Conservation (phyloP, 306 rosid species). For the Argentina anserina region DNA sequence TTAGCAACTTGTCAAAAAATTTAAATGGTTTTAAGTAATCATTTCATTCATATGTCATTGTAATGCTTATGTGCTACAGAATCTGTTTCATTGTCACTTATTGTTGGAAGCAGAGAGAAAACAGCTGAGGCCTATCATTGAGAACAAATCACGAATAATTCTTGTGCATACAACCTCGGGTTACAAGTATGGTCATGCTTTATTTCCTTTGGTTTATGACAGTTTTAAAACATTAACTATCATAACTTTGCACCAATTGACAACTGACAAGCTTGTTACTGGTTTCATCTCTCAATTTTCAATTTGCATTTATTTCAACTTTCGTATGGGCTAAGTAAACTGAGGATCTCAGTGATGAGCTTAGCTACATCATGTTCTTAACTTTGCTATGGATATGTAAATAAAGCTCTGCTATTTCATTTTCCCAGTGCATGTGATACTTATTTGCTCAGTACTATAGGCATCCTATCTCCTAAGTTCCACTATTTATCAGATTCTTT, state of each 20-base stretch:
- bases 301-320: no score
- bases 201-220: slow-evolving; percentile 11
- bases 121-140: slow-evolving; percentile 82
- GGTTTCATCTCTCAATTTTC: no score
- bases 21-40: slow-evolving; percentile 11
- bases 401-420: not conserved
- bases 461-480: not conserved
- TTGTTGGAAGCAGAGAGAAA: slow-evolving; percentile 93
- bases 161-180: slow-evolving; percentile 89
- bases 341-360: no score
- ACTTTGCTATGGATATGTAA: not conserved
- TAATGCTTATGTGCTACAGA: slow-evolving; percentile 45
- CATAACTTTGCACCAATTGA: no score
- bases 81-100: slow-evolving; percentile 87
- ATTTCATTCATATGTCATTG: not conserved
- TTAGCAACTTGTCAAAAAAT: slow-evolving; percentile 3
- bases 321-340: no score
- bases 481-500: not conserved
- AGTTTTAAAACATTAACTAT: no score
- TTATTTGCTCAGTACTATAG: not conserved
- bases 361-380: no score
- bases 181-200: slow-evolving; percentile 61
- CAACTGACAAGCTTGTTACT: no score
- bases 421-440: not conserved
- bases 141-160: slow-evolving; percentile 79